These are phyloP conservation scores for Sclerotinia glacialis DNA, from an alignment of 2,329 filamentous ascomycete genomes.

Conservation along the genomic window DNA sequence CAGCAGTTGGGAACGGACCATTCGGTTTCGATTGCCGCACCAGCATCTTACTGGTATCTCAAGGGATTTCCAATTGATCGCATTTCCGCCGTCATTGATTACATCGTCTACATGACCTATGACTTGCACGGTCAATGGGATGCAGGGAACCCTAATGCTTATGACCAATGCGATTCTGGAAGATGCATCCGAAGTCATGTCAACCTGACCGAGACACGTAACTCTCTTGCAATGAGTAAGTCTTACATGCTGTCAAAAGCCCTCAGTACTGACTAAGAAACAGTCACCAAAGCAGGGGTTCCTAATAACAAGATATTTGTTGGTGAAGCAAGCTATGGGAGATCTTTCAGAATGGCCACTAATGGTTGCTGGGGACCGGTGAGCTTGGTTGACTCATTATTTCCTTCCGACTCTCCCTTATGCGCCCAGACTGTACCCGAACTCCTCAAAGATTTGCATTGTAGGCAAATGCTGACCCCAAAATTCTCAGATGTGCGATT, in stretches of 20 bases:
- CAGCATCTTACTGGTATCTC: constrained; percentile 40
- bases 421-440: too few relatives aligned
- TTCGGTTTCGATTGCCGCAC: constrained; percentile 33
- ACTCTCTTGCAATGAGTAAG: too few relatives aligned
- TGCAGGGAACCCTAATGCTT: constrained; percentile 37
- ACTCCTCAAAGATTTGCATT: too few relatives aligned
- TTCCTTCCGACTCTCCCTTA: too few relatives aligned
- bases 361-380: constrained; percentile 31
- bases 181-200: constrained; percentile 41
- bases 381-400: too few relatives aligned
- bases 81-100: constrained; percentile 28
- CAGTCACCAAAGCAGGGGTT: constrained; percentile 43
- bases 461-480: too few relatives aligned
- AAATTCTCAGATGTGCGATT: too few relatives aligned
- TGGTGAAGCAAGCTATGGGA: constrained; percentile 41
- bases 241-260: background rate
- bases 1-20: too few relatives aligned
- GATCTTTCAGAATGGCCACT: constrained; percentile 39
- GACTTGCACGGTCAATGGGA: constrained; percentile 46
- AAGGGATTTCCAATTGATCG: constrained; percentile 29
- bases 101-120: constrained; percentile 35
- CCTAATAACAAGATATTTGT: constrained; percentile 38
- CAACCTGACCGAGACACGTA: constrained; percentile 42
- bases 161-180: constrained; percentile 37
- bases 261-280: constrained; percentile 34